Conservation (phyloP, 2,329 filamentous ascomycete genomes). For the Fusarium proliferatum region DNA sequence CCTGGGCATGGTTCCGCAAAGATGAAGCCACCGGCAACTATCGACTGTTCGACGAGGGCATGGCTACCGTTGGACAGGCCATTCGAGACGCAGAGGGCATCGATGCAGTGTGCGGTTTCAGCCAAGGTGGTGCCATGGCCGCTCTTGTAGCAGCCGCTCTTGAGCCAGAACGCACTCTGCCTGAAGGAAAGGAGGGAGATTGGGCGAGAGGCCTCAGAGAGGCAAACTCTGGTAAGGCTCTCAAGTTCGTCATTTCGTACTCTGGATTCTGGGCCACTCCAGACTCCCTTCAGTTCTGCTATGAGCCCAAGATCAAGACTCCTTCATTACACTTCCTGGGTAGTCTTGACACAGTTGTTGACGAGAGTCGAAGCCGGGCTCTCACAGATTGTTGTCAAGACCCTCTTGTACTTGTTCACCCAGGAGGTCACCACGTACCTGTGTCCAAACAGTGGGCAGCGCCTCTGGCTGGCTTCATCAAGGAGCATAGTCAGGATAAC, state of each 20-base stretch:
- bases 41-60: conserved; percentile 74
- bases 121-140: conserved; percentile 79
- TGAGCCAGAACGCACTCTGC: conserved; percentile 58
- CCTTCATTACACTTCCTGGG: conserved; percentile 86
- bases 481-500: conserved; percentile 50
- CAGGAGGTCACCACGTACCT: conserved; percentile 91
- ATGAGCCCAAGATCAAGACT: conserved; percentile 79
- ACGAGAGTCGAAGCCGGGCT: conserved; percentile 75
- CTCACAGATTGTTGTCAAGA: conserved; percentile 73
- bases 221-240: conserved; percentile 61
- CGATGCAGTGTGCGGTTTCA: conserved; percentile 85
- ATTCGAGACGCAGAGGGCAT: conserved; percentile 74
- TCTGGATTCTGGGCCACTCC: conserved; percentile 78
- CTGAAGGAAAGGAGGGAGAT: conserved; percentile 45
- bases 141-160: conserved; percentile 78
- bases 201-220: conserved; percentile 61
- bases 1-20: conserved; percentile 85
- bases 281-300: conserved; percentile 69
- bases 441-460: conserved; percentile 83
- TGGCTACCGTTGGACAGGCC: conserved; percentile 69
- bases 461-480: conserved; percentile 79
- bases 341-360: conserved; percentile 87
- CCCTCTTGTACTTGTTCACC: conserved; percentile 72
- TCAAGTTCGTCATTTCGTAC: conserved; percentile 80
- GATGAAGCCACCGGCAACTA: conserved; percentile 74